Conservation (phyloP, 2,329 filamentous ascomycete genomes). For the Emergomyces orientalis region DNA sequence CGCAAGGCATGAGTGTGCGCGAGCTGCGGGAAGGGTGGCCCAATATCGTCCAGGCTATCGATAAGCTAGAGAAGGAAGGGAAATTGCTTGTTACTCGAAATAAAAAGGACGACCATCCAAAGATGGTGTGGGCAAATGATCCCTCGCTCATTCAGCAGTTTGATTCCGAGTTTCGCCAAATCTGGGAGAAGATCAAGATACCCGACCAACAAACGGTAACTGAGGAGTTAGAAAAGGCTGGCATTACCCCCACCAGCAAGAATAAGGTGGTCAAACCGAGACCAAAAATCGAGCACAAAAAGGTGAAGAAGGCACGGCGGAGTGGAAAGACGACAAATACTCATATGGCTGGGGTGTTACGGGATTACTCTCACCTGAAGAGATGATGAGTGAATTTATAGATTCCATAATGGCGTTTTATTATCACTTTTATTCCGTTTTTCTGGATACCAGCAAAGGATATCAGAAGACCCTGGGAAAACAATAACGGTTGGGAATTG, state of each 20-base stretch:
- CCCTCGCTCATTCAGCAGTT: slow-evolving; percentile 64
- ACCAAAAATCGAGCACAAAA: slow-evolving; percentile 53
- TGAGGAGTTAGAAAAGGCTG: slow-evolving; percentile 63
- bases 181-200: slow-evolving; percentile 74
- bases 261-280: slow-evolving; percentile 56
- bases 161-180: slow-evolving; percentile 70
- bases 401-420: neutral
- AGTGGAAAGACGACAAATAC: slow-evolving; percentile 76
- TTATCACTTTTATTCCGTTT: neutral
- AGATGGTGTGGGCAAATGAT: slow-evolving; percentile 84
- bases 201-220: slow-evolving; percentile 69
- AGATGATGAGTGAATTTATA: slow-evolving; percentile 19
- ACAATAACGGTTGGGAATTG: neutral
- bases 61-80: slow-evolving; percentile 65
- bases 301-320: slow-evolving; percentile 64
- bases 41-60: slow-evolving; percentile 68
- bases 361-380: slow-evolving; percentile 55
- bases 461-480: neutral
- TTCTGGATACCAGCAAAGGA: neutral
- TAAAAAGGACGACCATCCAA: slow-evolving; percentile 82
- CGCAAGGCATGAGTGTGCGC: slow-evolving; percentile 71
- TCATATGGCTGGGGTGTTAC: slow-evolving; percentile 74
- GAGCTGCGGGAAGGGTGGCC: slow-evolving; percentile 96
- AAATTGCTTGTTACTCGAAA: slow-evolving; percentile 78
- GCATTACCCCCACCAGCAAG: slow-evolving; percentile 76